Base-by-base conservation (phyloP, 176 grass and related monocot species). In the Carex myosuroides region DNA sequence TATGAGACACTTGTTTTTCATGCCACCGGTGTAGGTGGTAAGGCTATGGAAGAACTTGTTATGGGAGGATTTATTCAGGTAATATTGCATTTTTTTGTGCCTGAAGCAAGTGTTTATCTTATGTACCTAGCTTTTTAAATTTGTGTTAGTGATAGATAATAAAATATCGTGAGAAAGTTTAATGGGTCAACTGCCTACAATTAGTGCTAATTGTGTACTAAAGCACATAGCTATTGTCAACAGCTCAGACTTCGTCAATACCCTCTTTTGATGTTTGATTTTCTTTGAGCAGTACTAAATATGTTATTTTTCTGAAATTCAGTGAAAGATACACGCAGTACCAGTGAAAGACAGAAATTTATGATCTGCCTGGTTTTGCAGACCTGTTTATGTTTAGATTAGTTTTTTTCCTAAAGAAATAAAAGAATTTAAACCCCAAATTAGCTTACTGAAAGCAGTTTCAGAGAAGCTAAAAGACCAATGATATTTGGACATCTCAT, bases 41-140 rank as follows among this genome's bases (percentile, higher is more conserved):
- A 91, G 85, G 92, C 95, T 60, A 98, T 98, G 95, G 95, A 98
- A 89, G 90, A 98, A 80, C 89, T 98, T 76, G 91, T 94, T 66
- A 84, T 71, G 70, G 75, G 74, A 73, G 92, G 92, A 65, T 94
- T 90, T 64, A 94, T 98, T 90, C 92, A 97, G 95, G 95, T 97
- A 92, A 20, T 37, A 22, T n/a, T 64, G 67, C 48, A 30, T 30
- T 32, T 30, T 32, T 32, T 83, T 46, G 54, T 80, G 66, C 4
- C 12, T 60, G 3, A 22, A 35, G 16, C 26, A 14, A 42, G 58
- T 52, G 60, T n/a, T 48, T 53, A 12, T 57, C n/a, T 17, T 53
- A 10, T 17, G 11, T 79, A 60, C 6, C 60, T 78, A 14, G 5
- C 2, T 67, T 18, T 62, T 81, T 77, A 84, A 9, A 70, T 84